phyloP scores from a whole-genome alignment of 495 filamentous ascomycete species.

The Cercophora samala region DNA sequence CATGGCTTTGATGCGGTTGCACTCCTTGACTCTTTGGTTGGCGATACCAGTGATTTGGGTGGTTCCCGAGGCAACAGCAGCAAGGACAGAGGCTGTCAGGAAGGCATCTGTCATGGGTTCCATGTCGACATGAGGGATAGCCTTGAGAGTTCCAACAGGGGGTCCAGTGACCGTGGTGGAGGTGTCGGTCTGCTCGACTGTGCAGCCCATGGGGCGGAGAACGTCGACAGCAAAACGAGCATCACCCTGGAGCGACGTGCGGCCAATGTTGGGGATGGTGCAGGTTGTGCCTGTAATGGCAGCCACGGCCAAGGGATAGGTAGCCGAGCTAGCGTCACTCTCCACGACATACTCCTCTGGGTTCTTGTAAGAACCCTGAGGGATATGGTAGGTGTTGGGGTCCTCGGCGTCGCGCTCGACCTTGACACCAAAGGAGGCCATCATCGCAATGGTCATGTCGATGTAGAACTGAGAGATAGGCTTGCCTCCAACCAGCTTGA shows the following conservation, averaged over 20 bases:
- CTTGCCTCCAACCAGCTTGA: conserved; percentile 87
- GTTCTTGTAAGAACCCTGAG: conserved; percentile 78
- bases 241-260: conserved; percentile 87
- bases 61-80: conserved; percentile 80
- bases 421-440: conserved; percentile 84
- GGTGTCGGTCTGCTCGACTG: conserved; percentile 73
- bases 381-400: conserved; percentile 91
- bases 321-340: conserved; percentile 96
- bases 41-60: conserved; percentile 91
- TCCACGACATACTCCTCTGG: conserved; percentile 87
- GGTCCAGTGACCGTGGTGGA: conserved; percentile 95
- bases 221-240: conserved; percentile 92
- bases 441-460: conserved; percentile 98
- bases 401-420: conserved; percentile 60
- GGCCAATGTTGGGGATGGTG: conserved; percentile 94
- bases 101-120: conserved; percentile 99
- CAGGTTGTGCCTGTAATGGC: conserved; percentile 93
- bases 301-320: conserved; percentile 91
- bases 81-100: conserved; percentile 88
- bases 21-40: conserved; percentile 99
- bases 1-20: conserved; percentile 96
- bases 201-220: conserved; percentile 88
- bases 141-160: conserved; percentile 63
- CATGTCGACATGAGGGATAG: conserved; percentile 79
- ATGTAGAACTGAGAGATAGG: conserved; percentile 97